A percentile compares a stretch with the other conserved stretches of the same genome.
phyloP scores from a whole-genome alignment of 2,329 filamentous ascomycete genomes.

The Tympanopsis confertula region DNA sequence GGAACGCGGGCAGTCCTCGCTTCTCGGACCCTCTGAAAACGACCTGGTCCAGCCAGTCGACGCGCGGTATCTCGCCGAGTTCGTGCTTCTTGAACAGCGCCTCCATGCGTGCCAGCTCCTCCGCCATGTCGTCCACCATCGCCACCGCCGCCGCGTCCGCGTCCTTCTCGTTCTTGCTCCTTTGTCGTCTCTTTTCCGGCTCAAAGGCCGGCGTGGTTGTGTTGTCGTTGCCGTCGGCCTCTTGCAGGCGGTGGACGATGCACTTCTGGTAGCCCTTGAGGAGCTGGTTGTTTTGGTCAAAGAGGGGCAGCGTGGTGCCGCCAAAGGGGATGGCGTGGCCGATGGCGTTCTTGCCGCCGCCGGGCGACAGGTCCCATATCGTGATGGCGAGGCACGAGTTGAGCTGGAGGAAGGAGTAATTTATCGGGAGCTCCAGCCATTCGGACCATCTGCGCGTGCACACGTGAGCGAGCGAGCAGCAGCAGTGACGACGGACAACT shows the following conservation, averaged over 20 bases:
- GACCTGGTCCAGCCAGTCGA: slow-evolving; percentile 91
- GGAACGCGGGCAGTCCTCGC: slow-evolving; percentile 44
- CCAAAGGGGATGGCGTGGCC: slow-evolving; percentile 83
- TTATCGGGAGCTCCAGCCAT: slow-evolving; percentile 81
- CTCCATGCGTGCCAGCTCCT: slow-evolving; percentile 81
- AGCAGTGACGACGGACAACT: no score
- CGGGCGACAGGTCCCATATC: slow-evolving; percentile 83
- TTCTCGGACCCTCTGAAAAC: slow-evolving; percentile 87
- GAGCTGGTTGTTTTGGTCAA: slow-evolving; percentile 81
- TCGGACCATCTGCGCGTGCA: slow-evolving; percentile 66
- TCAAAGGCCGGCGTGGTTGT: slow-evolving; percentile 66
- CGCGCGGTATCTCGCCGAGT: slow-evolving; percentile 85
- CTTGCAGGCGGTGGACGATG: slow-evolving; percentile 66
- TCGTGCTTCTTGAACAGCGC: slow-evolving; percentile 93
- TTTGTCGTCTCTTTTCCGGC: slow-evolving; percentile 37
- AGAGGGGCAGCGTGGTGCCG: slow-evolving; percentile 80
- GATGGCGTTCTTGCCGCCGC: slow-evolving; percentile 56
- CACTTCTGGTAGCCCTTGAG: slow-evolving; percentile 91
- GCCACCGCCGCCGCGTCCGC: slow-evolving; percentile 31
- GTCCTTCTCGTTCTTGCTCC: slow-evolving; percentile 33
- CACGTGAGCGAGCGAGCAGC: background rate
- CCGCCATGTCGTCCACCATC: slow-evolving; percentile 17
- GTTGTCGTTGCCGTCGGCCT: slow-evolving; percentile 73
- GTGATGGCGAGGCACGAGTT: slow-evolving; percentile 84
- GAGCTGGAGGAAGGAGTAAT: slow-evolving; percentile 69